phyloP scores from a whole-genome alignment of 2,329 filamentous ascomycete species.

The Rhynchosporium secalis region DNA sequence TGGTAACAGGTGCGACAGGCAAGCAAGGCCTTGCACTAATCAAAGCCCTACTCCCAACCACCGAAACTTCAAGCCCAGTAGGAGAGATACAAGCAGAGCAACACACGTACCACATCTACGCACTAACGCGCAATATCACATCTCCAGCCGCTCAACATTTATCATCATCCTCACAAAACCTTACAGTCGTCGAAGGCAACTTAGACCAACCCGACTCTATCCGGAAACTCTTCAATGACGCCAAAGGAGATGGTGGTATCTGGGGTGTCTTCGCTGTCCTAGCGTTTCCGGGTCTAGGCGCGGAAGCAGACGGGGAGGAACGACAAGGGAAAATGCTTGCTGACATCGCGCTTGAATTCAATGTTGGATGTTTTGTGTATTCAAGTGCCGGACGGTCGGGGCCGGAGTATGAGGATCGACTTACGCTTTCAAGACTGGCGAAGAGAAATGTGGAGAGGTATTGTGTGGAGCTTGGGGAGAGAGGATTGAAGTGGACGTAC shows the following conservation, averaged over 20 bases:
- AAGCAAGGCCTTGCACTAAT: slow-evolving; percentile 45
- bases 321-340: slow-evolving; percentile 46
- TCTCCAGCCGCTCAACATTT: slow-evolving; percentile 47
- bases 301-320: slow-evolving; percentile 47
- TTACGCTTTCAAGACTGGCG: slow-evolving; percentile 49
- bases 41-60: slow-evolving; percentile 33
- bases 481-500: slow-evolving; percentile 29
- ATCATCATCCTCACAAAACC: slow-evolving; percentile 29
- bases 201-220: slow-evolving; percentile 49
- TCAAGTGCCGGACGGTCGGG: slow-evolving; percentile 63
- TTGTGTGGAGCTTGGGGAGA: slow-evolving; percentile 24
- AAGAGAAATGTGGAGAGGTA: slow-evolving; percentile 55
- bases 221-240: slow-evolving; percentile 40
- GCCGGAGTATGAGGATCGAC: slow-evolving; percentile 42
- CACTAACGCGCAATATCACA: slow-evolving; percentile 51
- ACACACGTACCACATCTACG: slow-evolving; percentile 47
- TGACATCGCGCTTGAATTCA: slow-evolving; percentile 25
- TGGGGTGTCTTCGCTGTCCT: slow-evolving; percentile 52
- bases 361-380: slow-evolving; percentile 61
- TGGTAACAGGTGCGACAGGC: slow-evolving; percentile 45
- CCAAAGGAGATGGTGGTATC: slow-evolving; percentile 41
- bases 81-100: not conserved
- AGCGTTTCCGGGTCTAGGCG: slow-evolving; percentile 28
- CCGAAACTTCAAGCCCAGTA: not conserved
- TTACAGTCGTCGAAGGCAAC: slow-evolving; percentile 54